Evolutionary conservation across 345 rosid species (phyloP).

Genomic region (Punica granatum): DNA sequence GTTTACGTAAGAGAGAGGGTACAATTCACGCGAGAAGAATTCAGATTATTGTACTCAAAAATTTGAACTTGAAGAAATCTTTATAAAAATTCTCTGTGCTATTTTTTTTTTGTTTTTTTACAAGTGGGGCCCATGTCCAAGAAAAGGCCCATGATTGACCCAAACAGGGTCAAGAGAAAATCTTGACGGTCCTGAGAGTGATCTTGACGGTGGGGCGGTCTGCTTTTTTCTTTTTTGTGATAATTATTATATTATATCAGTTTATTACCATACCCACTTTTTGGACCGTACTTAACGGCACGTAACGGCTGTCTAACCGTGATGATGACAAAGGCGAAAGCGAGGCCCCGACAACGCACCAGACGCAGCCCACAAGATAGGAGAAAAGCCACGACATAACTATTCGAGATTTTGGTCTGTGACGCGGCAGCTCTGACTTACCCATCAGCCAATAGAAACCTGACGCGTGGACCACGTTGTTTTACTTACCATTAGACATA

Average conservation of each 20-base stretch:
- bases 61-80: too few species aligned
- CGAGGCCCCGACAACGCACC: not conserved
- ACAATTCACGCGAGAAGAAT: too few species aligned
- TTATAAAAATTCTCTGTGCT: too few species aligned
- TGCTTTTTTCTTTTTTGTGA: not conserved
- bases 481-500: not conserved
- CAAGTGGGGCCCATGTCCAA: not conserved
- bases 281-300: not conserved
- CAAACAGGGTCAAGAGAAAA: not conserved
- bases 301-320: not conserved
- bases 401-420: not conserved
- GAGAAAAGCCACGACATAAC: slow-evolving; percentile 4
- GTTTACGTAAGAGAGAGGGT: too few species aligned
- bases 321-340: not conserved
- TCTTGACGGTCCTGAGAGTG: not conserved
- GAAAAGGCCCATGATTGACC: not conserved
- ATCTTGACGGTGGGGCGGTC: not conserved
- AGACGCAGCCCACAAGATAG: not conserved
- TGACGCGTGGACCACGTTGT: slow-evolving; percentile 1
- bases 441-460: not conserved
- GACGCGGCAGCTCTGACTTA: not conserved
- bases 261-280: too few species aligned
- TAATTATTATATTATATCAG: too few species aligned
- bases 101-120: not conserved
- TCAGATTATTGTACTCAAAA: not conserved